A percentile compares a stretch with the other conserved stretches of the same genome.
These are phyloP conservation scores for Rhodotorula kratochvilovae DNA, from an alignment of 768 basidiomycete species.

Conservation along the genomic window DNA sequence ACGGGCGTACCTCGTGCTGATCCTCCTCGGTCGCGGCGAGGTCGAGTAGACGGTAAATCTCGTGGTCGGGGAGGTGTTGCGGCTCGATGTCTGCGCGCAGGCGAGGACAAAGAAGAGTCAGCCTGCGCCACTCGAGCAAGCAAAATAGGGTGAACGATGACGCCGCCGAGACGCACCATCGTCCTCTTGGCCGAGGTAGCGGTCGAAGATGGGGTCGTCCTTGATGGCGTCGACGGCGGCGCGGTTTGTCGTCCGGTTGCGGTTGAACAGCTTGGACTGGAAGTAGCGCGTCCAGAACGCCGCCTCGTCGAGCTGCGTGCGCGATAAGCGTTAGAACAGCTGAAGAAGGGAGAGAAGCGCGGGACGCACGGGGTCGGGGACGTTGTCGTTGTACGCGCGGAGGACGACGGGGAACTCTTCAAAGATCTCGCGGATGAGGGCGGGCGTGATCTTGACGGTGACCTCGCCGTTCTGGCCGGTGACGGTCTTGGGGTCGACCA, in stretches of 20 bases:
- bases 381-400: conserved; percentile 85
- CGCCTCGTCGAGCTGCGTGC: conserved; percentile 69
- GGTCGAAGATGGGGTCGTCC: conserved; percentile 89
- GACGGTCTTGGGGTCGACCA: conserved; percentile 83
- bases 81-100: conserved; percentile 62
- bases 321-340: background rate
- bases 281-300: conserved; percentile 98
- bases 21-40: conserved; percentile 85
- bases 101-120: too few relatives aligned
- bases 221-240: conserved; percentile 69
- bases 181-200: conserved; percentile 91
- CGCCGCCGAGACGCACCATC: conserved; percentile 62
- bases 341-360: background rate
- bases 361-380: conserved; percentile 69
- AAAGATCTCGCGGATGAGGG: conserved; percentile 91
- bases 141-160: too few relatives aligned
- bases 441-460: conserved; percentile 83
- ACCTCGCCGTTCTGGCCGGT: conserved; percentile 77
- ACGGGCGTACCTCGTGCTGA: conserved; percentile 66
- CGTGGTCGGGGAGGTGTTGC: conserved; percentile 55
- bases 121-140: too few relatives aligned
- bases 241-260: conserved; percentile 86
- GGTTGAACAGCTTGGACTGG: conserved; percentile 89
- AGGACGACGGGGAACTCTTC: conserved; percentile 95
- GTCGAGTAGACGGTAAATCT: conserved; percentile 72